These are phyloP conservation scores for Nepenthes alata DNA, from an alignment of 179 eudicot species.

Conservation along the genomic window DNA sequence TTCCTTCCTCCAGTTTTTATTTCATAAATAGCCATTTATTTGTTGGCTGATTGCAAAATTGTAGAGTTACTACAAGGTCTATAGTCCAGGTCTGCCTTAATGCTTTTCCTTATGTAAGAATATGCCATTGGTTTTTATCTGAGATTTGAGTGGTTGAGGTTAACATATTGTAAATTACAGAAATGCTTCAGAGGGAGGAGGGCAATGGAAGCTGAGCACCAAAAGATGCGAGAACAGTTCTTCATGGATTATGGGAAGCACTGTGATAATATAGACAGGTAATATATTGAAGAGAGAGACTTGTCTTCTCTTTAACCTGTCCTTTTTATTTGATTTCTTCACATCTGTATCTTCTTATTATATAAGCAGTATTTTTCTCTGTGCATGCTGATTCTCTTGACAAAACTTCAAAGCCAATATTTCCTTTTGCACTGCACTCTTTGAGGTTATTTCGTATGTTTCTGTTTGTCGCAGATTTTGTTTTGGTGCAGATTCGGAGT, in stretches of 20 bases:
- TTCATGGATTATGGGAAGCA: conserved; percentile 48
- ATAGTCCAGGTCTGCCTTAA: not conserved
- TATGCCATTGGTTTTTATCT: not conserved
- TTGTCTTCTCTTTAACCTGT: not conserved
- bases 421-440: not conserved
- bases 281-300: not conserved
- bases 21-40: too few relatives aligned
- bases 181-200: conserved; percentile 96
- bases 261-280: conserved; percentile 71
- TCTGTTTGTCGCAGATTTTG: conserved; percentile 45
- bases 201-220: conserved; percentile 60
- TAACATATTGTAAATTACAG: conserved; percentile 34
- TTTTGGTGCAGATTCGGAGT: conserved; percentile 71
- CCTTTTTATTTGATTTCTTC: not conserved
- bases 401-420: not conserved
- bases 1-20: too few relatives aligned
- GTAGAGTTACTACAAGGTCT: not conserved
- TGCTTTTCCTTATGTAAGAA: conserved; percentile 1
- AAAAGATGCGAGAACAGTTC: conserved; percentile 55
- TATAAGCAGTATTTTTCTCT: not conserved
- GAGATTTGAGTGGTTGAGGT: conserved; percentile 8
- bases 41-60: too few relatives aligned
- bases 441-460: conserved; percentile 4
- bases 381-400: not conserved
- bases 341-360: too few relatives aligned